Conservation (phyloP, 805 yeast species). For the Torulaspora franciscae region DNA sequence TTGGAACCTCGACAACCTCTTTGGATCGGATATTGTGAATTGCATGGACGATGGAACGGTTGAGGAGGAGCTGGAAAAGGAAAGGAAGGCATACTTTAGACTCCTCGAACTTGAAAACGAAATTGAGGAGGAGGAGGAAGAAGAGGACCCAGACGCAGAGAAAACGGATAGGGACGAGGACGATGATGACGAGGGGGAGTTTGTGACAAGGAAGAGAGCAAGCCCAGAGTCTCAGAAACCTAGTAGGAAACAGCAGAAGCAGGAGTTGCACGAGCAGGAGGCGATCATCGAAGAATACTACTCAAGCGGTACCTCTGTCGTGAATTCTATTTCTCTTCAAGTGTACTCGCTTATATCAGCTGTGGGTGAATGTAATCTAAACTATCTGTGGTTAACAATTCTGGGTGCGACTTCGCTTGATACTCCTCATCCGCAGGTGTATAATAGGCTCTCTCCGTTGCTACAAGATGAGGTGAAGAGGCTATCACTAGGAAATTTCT, state of each 20-base stretch:
- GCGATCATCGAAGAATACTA: constrained; percentile 68
- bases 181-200: constrained; percentile 32
- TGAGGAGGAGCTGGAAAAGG: constrained; percentile 51
- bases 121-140: constrained; percentile 38
- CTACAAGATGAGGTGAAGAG: constrained; percentile 79
- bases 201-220: constrained; percentile 18
- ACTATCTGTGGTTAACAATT: constrained; percentile 77
- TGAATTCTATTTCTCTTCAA: constrained; percentile 71
- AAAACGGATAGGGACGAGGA: constrained; percentile 25
- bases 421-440: constrained; percentile 65
- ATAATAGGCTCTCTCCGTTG: constrained; percentile 65
- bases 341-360: constrained; percentile 73
- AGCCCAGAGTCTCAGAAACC: constrained; percentile 24
- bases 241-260: constrained; percentile 38
- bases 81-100: constrained; percentile 57
- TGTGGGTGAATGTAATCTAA: constrained; percentile 72
- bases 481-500: constrained; percentile 43
- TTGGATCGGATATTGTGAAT: constrained; percentile 69
- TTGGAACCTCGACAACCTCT: constrained; percentile 90
- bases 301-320: constrained; percentile 72
- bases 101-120: constrained; percentile 43
- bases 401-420: constrained; percentile 84
- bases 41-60: constrained; percentile 87
- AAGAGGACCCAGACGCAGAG: constrained; percentile 32
- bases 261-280: constrained; percentile 45